Evolutionary conservation across 441 rosid species (phyloP).

Genomic region (Mallotus repandus): DNA sequence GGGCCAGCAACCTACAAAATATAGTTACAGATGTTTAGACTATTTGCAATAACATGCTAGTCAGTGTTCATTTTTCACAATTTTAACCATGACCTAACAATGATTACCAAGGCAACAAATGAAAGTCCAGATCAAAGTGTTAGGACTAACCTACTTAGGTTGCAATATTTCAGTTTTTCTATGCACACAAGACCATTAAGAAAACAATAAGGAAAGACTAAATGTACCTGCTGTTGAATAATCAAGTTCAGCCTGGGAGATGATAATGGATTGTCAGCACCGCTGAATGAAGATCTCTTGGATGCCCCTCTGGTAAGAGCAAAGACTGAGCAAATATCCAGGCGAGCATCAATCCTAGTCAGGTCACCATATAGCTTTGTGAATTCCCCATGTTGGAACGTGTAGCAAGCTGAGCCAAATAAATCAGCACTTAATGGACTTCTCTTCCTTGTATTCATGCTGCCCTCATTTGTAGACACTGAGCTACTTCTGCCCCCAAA

Average conservation of each 20-base stretch:
- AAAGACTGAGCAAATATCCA: conserved; percentile 64
- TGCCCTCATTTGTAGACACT: conserved; percentile 21
- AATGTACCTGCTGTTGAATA: conserved; percentile 77
- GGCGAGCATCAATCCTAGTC: conserved; percentile 74
- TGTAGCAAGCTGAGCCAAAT: conserved; percentile 74
- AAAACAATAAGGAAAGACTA: background rate
- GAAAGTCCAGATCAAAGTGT: background rate
- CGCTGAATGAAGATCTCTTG: conserved; percentile 38
- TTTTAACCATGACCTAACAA: background rate
- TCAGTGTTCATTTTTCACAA: background rate
- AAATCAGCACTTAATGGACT: conserved; percentile 56
- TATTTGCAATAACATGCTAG: background rate
- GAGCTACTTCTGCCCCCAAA: conserved; percentile 41
- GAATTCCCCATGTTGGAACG: conserved; percentile 68
- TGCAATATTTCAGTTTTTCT: background rate
- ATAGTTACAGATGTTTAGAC: background rate
- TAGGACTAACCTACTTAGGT: background rate
- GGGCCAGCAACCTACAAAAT: conserved; percentile 74
- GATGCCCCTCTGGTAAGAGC: conserved; percentile 51
- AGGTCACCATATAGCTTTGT: conserved; percentile 60
- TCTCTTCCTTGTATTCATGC: conserved; percentile 34
- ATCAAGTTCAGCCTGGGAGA: conserved; percentile 71
- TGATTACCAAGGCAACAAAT: background rate
- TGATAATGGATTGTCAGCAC: conserved; percentile 36
- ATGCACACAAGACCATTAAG: background rate